Conservation (phyloP, 345 rosid genomes). For the Eucalyptus erythrocorys region DNA sequence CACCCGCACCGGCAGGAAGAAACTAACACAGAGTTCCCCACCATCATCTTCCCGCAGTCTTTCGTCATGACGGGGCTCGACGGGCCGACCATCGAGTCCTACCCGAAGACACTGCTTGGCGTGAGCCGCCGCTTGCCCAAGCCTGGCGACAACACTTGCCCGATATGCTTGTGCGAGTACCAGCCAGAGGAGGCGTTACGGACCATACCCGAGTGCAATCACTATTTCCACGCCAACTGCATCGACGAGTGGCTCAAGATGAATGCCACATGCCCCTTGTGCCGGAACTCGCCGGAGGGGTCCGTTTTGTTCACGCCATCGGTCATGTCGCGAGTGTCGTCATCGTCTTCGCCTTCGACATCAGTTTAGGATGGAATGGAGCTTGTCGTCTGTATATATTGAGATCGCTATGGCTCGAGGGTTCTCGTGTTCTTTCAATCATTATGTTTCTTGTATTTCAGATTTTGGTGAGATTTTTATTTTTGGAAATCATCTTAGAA, state of each 20-base stretch:
- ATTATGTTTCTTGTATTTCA: not conserved
- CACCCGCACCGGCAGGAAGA: not conserved
- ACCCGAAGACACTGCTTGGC: slow-evolving; percentile 39
- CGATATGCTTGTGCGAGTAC: slow-evolving; percentile 47
- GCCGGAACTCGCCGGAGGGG: slow-evolving; percentile 26
- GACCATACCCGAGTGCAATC: slow-evolving; percentile 51
- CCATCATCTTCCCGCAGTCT: not conserved
- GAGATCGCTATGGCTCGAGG: fast-evolving
- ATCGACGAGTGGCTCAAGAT: slow-evolving; percentile 52
- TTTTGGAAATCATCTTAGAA: not conserved
- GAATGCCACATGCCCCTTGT: slow-evolving; percentile 46
- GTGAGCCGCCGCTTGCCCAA: slow-evolving; percentile 37
- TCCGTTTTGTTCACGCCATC: not conserved
- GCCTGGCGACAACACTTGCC: slow-evolving; percentile 32
- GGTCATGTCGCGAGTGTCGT: not conserved
- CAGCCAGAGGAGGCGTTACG: slow-evolving; percentile 36
- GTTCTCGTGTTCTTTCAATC: not conserved
- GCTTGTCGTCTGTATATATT: not conserved
- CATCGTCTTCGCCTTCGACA: not conserved
- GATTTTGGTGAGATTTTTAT: not conserved
- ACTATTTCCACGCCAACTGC: slow-evolving; percentile 46
- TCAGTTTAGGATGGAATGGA: not conserved
- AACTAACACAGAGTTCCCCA: not conserved
- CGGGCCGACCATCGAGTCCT: slow-evolving; percentile 28
- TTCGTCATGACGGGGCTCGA: slow-evolving; percentile 15